phyloP scores from a whole-genome alignment of 192 early-diverging fungal species.

The Diversispora eburnea region DNA sequence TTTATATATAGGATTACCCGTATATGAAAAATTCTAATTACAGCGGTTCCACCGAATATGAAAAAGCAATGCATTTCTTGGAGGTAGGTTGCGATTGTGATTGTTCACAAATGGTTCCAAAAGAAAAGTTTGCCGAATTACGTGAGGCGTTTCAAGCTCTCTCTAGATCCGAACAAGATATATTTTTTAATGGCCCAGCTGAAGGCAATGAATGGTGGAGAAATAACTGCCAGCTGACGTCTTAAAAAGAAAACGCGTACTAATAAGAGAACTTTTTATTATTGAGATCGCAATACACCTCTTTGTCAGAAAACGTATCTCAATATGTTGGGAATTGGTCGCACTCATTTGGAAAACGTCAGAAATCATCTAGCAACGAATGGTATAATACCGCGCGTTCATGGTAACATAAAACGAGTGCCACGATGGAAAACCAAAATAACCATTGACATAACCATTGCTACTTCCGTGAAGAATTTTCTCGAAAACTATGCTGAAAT shows the following conservation, averaged over 20 bases:
- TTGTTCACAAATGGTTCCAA: background rate
- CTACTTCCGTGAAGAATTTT: constrained; percentile 12
- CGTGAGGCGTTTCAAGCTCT: constrained; percentile 21
- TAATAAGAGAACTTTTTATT: constrained; percentile 29
- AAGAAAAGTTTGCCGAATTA: constrained; percentile 23
- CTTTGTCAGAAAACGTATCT: constrained; percentile 23
- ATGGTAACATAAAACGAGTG: constrained; percentile 18
- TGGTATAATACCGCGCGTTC: background rate
- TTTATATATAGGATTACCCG: constrained; percentile 17
- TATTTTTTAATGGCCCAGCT: constrained; percentile 23
- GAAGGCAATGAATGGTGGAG: constrained; percentile 8
- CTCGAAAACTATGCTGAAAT: constrained; percentile 18
- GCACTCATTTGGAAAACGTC: constrained; percentile 11
- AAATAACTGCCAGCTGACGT: constrained; percentile 15
- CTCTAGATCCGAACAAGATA: constrained; percentile 14
- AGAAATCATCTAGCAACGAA: constrained; percentile 20
- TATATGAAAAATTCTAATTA: constrained; percentile 3
- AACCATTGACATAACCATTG: constrained; percentile 6
- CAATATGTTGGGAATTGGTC: constrained; percentile 17
- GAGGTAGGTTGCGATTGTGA: background rate
- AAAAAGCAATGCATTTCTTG: constrained; percentile 10
- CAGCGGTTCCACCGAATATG: background rate
- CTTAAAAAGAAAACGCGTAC: constrained; percentile 10
- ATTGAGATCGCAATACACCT: constrained; percentile 16
- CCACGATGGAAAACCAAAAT: constrained; percentile 18